Base-by-base conservation (phyloP, 1,284 basidiomycete genomes). In the Ustilago curta region DNA sequence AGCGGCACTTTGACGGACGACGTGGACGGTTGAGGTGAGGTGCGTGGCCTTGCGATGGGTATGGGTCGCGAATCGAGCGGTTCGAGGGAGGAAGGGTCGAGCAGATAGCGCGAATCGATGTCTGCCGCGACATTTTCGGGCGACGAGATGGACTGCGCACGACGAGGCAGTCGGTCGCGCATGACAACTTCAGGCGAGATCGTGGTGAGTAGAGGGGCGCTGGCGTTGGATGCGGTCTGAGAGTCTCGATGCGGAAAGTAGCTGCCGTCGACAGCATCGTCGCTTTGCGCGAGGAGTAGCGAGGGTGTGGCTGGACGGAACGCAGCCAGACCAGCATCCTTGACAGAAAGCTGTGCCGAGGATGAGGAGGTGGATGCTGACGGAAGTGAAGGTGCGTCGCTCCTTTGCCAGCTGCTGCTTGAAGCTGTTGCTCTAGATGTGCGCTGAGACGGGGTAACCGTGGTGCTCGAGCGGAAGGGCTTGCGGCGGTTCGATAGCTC, bases 231-330 rank as follows among this genome's bases (percentile, higher is more conserved):
- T 8, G 37, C 52, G 4, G 65, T 37, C 2, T 57, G 45, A 2
- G 42, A 3, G 11, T 60, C 45, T 43, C 43, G 23, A 1, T 39
- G 44, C 3, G 61, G 31, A 39, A 70, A 64, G 61, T 70, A 57
- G 44, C 37, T 45, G 29, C 31, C 45, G 23, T 23, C 44, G n/a
- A 43, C 16, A 3, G 39, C 3, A 29, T 57, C 49, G 23, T 60
- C 56, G 53, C 49, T 39, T 25, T 70, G 59, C 4, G 63, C 55
- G 16, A 75, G 43, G 7, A 75, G 63, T 12, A 62, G 43, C 18
- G 72, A 75, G 21, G 72, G 72, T 1, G 72, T 75, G 2, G 67
- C 72, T 42, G 72, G 72, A 18, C 72, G 59, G 8, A 54, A 35
- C 7, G 54, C 42, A 14, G 45, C 27, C 18, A 53, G 42, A 23